Conservation (phyloP, 176 grass and related monocot genomes). For the Eleusine coracana region DNA sequence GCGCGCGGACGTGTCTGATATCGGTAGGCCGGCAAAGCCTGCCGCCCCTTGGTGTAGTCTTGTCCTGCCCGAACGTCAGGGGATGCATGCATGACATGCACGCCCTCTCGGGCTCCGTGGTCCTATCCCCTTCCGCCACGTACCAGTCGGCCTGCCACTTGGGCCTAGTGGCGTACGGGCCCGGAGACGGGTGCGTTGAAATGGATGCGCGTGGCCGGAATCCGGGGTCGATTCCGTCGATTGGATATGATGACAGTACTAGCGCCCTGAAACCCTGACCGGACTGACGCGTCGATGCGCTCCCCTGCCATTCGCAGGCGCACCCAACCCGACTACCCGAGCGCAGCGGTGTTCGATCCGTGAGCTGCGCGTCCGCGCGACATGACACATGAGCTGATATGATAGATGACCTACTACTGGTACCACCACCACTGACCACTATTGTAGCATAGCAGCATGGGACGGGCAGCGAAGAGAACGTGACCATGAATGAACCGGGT, state of each 20-base stretch:
- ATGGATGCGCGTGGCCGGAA: constrained; percentile 39
- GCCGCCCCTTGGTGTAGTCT: constrained; percentile 50
- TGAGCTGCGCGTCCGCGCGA: constrained; percentile 13
- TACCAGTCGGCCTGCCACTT: constrained; percentile 6
- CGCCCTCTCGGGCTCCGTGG: constrained; percentile 39
- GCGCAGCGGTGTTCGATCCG: constrained; percentile 12
- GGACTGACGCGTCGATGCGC: constrained; percentile 37
- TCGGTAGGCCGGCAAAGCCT: constrained; percentile 66
- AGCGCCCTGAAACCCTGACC: not conserved
- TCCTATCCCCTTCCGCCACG: constrained; percentile 3
- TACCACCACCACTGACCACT: no score
- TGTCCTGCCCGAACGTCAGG: constrained; percentile 48
- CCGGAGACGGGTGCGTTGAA: constrained; percentile 15
- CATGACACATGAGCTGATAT: not conserved
- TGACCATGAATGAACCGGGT: not conserved
- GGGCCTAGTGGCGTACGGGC: not conserved
- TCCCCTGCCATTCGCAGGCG: not conserved
- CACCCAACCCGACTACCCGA: not conserved
- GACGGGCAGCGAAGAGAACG: not conserved
- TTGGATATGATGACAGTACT: constrained; percentile 27
- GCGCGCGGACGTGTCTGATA: constrained; percentile 55
- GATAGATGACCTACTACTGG: no score
- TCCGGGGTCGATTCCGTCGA: constrained; percentile 48
- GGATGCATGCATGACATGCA: constrained; percentile 45
- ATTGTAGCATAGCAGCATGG: no score